Conservation (phyloP, 331 rosid species). For the Rhamnella rubrinervis region DNA sequence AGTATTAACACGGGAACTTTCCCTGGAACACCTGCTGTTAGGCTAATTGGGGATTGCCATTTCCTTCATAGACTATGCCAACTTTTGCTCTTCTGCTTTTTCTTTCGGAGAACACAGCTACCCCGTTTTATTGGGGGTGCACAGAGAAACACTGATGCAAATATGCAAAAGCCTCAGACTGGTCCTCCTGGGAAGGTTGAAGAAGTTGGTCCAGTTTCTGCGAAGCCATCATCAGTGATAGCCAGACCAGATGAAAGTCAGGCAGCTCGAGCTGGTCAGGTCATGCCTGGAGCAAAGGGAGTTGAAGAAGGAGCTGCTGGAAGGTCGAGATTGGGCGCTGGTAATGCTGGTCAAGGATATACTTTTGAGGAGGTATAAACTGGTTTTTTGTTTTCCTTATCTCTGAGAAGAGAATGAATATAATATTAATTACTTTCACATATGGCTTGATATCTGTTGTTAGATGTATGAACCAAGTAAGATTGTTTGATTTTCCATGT, state of each 20-base stretch:
- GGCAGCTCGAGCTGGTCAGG: slow-evolving; percentile 59
- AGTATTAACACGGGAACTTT: slow-evolving; percentile 91
- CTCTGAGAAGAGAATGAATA: not conserved
- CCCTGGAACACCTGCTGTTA: slow-evolving; percentile 95
- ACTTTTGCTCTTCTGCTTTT: slow-evolving; percentile 89
- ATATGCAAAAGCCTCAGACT: slow-evolving; percentile 61
- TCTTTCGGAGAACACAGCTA: slow-evolving; percentile 80
- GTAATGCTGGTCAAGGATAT: slow-evolving; percentile 98
- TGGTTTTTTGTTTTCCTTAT: not conserved
- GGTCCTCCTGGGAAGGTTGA: slow-evolving; percentile 69
- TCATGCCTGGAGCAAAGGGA: slow-evolving; percentile 62
- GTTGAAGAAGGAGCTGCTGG: slow-evolving; percentile 71
- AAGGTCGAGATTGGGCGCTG: slow-evolving; percentile 74
- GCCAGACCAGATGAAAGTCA: slow-evolving; percentile 71
- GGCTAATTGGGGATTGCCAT: slow-evolving; percentile 95
- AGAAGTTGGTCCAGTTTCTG: slow-evolving; percentile 46
- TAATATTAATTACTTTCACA: not conserved
- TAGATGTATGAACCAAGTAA: not conserved
- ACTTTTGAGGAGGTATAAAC: slow-evolving; percentile 77
- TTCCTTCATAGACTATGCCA: slow-evolving; percentile 92
- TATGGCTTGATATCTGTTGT: slow-evolving; percentile 1
- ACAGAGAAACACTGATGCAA: slow-evolving; percentile 65
- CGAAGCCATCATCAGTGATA: slow-evolving; percentile 53
- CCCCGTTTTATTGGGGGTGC: slow-evolving; percentile 53
- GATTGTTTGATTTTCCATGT: slow-evolving; percentile 6